Evolutionary conservation across 768 basidiomycete genomes (phyloP), one percentile per base, ranked within the genome.

Genomic region (Kwoniella dendrophila): DNA sequence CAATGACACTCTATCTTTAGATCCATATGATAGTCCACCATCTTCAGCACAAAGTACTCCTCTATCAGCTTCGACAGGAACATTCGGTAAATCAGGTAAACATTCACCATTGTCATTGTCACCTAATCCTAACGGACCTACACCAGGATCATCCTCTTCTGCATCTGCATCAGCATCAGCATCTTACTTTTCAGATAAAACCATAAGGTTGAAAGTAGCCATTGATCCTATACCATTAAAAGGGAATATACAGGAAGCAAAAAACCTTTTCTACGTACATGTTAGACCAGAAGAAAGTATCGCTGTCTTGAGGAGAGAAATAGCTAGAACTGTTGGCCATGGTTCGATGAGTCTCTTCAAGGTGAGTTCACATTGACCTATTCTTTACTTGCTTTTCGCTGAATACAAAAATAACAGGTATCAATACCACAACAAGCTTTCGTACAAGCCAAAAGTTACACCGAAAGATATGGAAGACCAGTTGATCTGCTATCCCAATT

Each of bases 401-500:
- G 14, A 20, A 12, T 24, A 20, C 43, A 14, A 1, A 36, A 12
- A 10, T n/a, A 27, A 12, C 64, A 77, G 76, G 72, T 74, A 7
- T 58, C 58, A 4, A 76, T 78, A 32, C 77, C 77, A 18, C 56
- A 34, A 30, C 65, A 64, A 50, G 77, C 77, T 8, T 64, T 68
- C 26, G 24, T 61, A n/a, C 73, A 76, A 45, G 64, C 77, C n/a
- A 54, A 48, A 33, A 53, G 63, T 12, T 78, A 76, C 38, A 59
- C 58, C 18, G 45, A 62, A 33, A 59, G 67, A 48, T 76, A 70
- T 49, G 50, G 56, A 12, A 38, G 52, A 8, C 58, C 66, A 4
- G 70, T 72, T 27, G 54, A 75, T 51, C 70, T 78, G 12, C 47
- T 76, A 48, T 59, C 68, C 34, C 49, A 67, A 18, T 78, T 78